Evolutionary conservation across 2,329 filamentous ascomycete genomes (phyloP).

Genomic region (Alternaria brassicicola): DNA sequence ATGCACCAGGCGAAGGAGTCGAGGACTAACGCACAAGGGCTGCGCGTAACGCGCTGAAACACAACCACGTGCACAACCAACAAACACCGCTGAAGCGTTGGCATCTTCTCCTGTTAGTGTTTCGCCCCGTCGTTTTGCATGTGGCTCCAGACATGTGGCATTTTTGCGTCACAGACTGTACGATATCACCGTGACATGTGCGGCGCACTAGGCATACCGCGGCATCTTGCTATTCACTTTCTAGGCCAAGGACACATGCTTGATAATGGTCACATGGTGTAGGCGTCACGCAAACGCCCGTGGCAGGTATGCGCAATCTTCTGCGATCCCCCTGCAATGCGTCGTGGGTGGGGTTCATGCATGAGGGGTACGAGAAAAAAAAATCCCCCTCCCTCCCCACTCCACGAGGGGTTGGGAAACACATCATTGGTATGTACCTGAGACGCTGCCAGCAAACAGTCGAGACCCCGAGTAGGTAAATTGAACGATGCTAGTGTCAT

Average conservation of each 20-base stretch:
- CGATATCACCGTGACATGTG: not conserved
- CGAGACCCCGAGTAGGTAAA: not conserved
- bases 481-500: not conserved
- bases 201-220: not conserved
- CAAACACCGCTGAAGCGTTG: not conserved
- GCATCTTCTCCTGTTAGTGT: not conserved
- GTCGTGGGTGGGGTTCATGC: not conserved
- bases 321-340: not conserved
- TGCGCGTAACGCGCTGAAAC: constrained; percentile 9
- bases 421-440: not conserved
- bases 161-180: not conserved
- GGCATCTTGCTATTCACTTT: not conserved
- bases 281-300: not conserved
- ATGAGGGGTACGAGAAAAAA: not conserved
- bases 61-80: constrained; percentile 2
- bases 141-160: not conserved
- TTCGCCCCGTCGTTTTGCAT: not conserved
- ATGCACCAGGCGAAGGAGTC: constrained; percentile 23
- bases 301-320: not conserved
- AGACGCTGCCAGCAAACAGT: not conserved
- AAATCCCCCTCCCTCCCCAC: no score
- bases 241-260: not conserved
- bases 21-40: not conserved
- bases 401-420: not conserved
- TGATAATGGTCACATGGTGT: not conserved